Percentiles rank a stretch among this genome's conserved stretches.
Evolutionary conservation across 2,329 filamentous ascomycete species (phyloP).

Genomic region (Penicillium olsonii): DNA sequence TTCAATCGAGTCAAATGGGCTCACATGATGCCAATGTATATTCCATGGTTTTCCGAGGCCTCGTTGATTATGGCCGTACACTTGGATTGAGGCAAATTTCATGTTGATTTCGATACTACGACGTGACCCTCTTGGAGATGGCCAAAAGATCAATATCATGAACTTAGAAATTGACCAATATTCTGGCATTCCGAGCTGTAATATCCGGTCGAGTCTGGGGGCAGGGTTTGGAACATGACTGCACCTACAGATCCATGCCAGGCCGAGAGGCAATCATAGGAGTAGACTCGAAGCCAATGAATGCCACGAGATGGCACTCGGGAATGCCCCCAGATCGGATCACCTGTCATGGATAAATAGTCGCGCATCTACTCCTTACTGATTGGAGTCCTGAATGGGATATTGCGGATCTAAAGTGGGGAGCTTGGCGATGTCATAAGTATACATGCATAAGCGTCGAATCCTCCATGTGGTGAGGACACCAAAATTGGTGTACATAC

Average conservation of each 20-base stretch:
- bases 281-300: constrained; percentile 2
- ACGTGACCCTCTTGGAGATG: no score
- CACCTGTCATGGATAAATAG: background rate
- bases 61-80: background rate
- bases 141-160: no score
- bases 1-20: no score
- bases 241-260: constrained; percentile 3
- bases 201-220: background rate
- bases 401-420: constrained; percentile 6
- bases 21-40: no score
- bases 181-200: constrained; percentile 2
- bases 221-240: constrained; percentile 7
- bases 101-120: no score
- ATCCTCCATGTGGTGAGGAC: background rate
- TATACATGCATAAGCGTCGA: background rate
- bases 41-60: no score
- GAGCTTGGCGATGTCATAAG: constrained; percentile 2
- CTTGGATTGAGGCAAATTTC: no score
- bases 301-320: background rate
- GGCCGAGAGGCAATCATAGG: constrained; percentile 5
- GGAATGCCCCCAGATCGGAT: background rate
- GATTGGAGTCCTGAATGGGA: constrained; percentile 4
- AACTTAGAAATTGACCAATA: background rate
- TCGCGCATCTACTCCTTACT: background rate
- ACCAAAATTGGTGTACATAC: background rate